Evolutionary conservation across 352 stramenopile genomes (phyloP), one percentile per base, ranked within the genome.

Genomic region (Pythium rhizo-oryzae): DNA sequence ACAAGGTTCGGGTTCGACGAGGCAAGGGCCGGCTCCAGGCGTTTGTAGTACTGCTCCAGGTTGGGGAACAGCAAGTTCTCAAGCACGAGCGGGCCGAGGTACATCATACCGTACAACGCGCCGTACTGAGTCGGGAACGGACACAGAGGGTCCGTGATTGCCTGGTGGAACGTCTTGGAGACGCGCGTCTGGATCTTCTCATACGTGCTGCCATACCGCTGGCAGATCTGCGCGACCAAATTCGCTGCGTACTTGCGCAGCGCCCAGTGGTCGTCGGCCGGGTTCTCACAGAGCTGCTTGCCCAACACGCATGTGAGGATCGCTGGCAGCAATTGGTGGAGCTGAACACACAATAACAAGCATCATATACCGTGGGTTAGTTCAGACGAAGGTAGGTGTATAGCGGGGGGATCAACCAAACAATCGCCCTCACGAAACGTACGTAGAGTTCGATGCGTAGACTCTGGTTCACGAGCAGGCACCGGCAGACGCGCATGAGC

Each of bases 391-490:
- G n/a, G n/a, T n/a, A n/a, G n/a, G n/a, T n/a, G n/a, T n/a, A n/a
- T n/a, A n/a, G n/a, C n/a, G n/a, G n/a, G n/a, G n/a, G n/a, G n/a
- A n/a, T n/a, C n/a, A n/a, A n/a, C n/a, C n/a, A n/a, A n/a, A n/a
- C 35, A 41, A n/a, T n/a, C n/a, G n/a, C n/a, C n/a, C n/a, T n/a
- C 35, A 41, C 35, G 12, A 12, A 41, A 41, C 85, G n/a, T 77
- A 95, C 87, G 60, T 96, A 97, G 53, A 98, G 80, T 78, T 99
- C 96, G 19, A 98, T 87, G 75, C 96, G 92, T 24, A 99, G 80
- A 59, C 92, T 85, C 19, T 85, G 81, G 81, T 99, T 99, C 21
- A 83, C 78, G 16, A 99, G 82, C 56, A 99, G 59, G 76, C 87
- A 96, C 70, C 87, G 82, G 57, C 87, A 93, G 21, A 97, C 82